phyloP scores from a whole-genome alignment of 345 rosid species.

The Atalantia buxifolia region DNA sequence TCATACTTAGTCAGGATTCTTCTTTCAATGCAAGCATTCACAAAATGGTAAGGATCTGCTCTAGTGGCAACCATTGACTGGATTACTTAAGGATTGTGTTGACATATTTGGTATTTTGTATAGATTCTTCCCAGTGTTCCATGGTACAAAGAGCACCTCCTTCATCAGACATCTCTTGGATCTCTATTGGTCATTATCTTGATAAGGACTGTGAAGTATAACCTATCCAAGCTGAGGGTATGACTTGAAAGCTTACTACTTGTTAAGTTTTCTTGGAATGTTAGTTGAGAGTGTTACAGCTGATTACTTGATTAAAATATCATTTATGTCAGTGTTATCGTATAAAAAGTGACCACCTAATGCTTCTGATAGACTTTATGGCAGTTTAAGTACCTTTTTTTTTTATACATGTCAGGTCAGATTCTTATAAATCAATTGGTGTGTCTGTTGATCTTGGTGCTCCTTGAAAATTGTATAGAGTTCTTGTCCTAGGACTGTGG shows the following conservation, averaged over 20 bases:
- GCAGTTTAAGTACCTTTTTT: neutral
- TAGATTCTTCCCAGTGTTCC: constrained; percentile 86
- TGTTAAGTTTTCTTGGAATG: constrained; percentile 8
- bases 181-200: constrained; percentile 85
- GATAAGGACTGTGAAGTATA: constrained; percentile 94
- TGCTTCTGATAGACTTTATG: neutral
- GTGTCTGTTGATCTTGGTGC: neutral
- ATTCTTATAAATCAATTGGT: neutral
- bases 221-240: constrained; percentile 97
- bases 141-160: constrained; percentile 96
- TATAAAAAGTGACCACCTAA: neutral
- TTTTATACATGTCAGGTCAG: neutral
- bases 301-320: neutral
- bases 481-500: neutral
- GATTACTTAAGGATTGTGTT: constrained; percentile 12
- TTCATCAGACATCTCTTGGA: constrained; percentile 94
- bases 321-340: neutral
- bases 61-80: constrained; percentile 6
- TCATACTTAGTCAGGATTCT: constrained; percentile 97
- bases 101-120: constrained; percentile 15
- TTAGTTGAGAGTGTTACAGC: neutral
- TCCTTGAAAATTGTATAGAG: neutral
- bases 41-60: constrained; percentile 67
- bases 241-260: constrained; percentile 23
- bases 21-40: constrained; percentile 90